A percentile compares a stretch with the other conserved stretches of the same genome.
phyloP scores from a whole-genome alignment of 2,329 filamentous ascomycete species.

The Verticillium nonalfalfae region DNA sequence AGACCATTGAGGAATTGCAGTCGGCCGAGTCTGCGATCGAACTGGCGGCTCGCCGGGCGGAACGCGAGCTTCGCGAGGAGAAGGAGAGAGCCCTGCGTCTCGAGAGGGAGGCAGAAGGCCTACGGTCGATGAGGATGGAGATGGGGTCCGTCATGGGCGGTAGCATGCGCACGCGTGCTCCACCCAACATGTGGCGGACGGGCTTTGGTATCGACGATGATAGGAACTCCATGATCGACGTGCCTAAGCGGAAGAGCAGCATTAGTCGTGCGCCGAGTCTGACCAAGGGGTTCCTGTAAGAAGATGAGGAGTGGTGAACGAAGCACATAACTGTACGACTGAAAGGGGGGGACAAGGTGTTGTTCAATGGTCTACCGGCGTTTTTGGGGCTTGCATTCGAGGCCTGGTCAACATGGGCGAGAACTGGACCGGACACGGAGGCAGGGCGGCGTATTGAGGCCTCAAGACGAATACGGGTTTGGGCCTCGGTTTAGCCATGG shows the following conservation, averaged over 20 bases:
- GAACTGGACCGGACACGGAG: neutral
- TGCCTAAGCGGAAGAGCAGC: slow-evolving; percentile 61
- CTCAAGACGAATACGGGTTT: neutral
- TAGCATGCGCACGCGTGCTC: slow-evolving; percentile 13
- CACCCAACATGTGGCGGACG: slow-evolving; percentile 21
- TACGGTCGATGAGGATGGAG: slow-evolving; percentile 71
- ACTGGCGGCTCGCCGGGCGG: slow-evolving; percentile 74
- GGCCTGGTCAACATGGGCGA: neutral
- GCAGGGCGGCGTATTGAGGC: neutral
- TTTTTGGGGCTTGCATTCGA: neutral
- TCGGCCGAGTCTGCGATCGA: slow-evolving; percentile 77
- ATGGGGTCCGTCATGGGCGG: slow-evolving; percentile 33
- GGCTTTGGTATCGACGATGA: slow-evolving; percentile 31
- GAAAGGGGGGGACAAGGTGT: neutral
- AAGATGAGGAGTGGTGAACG: neutral
- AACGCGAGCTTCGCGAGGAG: slow-evolving; percentile 86
- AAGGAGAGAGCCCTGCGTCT: slow-evolving; percentile 72
- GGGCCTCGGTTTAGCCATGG: neutral
- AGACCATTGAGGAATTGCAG: slow-evolving; percentile 91
- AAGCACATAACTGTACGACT: neutral
- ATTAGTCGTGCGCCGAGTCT: slow-evolving; percentile 58
- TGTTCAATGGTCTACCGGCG: neutral
- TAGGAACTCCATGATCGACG: slow-evolving; percentile 36
- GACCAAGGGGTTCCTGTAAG: slow-evolving; percentile 71
- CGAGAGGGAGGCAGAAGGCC: slow-evolving; percentile 82